These are phyloP conservation scores for Eucalyptus victrix DNA, from an alignment of 345 rosid genomes.

Conservation along the genomic window DNA sequence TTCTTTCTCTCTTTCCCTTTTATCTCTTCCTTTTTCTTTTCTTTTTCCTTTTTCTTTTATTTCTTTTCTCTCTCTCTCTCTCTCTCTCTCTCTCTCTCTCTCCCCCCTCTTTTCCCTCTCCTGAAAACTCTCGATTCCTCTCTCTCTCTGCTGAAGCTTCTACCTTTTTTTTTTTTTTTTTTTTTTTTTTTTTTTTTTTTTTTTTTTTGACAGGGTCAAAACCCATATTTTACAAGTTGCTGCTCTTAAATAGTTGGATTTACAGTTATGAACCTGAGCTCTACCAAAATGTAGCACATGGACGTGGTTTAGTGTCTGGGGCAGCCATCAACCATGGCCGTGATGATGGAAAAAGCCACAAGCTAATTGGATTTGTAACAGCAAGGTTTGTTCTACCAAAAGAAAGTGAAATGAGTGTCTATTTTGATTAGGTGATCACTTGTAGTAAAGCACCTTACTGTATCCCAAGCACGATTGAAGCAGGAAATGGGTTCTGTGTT, in stretches of 20 bases:
- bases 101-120: too few relatives aligned
- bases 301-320: slow-evolving; percentile 73
- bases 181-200: too few relatives aligned
- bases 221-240: not conserved
- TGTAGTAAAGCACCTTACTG: not conserved
- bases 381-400: slow-evolving; percentile 59
- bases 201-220: too few relatives aligned
- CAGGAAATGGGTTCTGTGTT: not conserved
- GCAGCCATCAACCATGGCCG: slow-evolving; percentile 83
- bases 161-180: too few relatives aligned
- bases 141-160: too few relatives aligned
- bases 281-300: slow-evolving; percentile 75
- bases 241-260: not conserved
- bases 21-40: too few relatives aligned
- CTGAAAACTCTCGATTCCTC: too few relatives aligned
- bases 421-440: not conserved
- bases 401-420: slow-evolving; percentile 62
- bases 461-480: not conserved
- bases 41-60: too few relatives aligned
- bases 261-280: slow-evolving; percentile 81
- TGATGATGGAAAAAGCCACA: slow-evolving; percentile 55
- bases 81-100: too few relatives aligned
- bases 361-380: slow-evolving; percentile 87
- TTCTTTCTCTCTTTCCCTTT: too few relatives aligned
- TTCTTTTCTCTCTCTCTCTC: too few relatives aligned